These are phyloP conservation scores for Colletotrichum magnum DNA, from an alignment of 2,329 filamentous ascomycete genomes.

Conservation along the genomic window DNA sequence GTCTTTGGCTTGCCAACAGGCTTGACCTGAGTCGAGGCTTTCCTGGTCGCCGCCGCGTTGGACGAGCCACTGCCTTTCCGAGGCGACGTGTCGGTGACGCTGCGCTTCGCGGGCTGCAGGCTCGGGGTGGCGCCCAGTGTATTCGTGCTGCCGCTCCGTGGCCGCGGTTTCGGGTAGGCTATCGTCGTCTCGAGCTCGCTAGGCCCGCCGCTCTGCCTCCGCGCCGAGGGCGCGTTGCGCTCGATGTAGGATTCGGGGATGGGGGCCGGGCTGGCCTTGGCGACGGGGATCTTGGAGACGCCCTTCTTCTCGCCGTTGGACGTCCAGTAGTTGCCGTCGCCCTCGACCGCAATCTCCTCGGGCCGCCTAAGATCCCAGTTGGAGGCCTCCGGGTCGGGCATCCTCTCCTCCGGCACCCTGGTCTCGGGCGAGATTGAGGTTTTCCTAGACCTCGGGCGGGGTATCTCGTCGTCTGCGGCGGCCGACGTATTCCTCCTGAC, in stretches of 20 bases:
- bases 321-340: conserved; percentile 66
- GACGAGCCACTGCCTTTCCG: conserved; percentile 58
- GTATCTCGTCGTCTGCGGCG: conserved; percentile 30
- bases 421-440: conserved; percentile 59
- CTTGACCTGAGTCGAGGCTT: conserved; percentile 61
- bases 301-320: conserved; percentile 68
- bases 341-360: conserved; percentile 80
- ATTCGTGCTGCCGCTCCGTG: conserved; percentile 78
- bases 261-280: conserved; percentile 83
- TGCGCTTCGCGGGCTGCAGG: conserved; percentile 55
- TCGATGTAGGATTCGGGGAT: conserved; percentile 81
- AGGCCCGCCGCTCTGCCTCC: conserved; percentile 70
- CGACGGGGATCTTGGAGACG: conserved; percentile 83
- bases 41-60: conserved; percentile 55
- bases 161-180: conserved; percentile 73
- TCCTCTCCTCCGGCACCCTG: conserved; percentile 54
- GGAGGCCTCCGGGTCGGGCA: conserved; percentile 57
- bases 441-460: conserved; percentile 53
- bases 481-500: conserved; percentile 48
- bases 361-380: conserved; percentile 82
- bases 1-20: conserved; percentile 71
- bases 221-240: conserved; percentile 77
- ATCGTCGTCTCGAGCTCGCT: conserved; percentile 69
- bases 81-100: conserved; percentile 66
- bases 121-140: conserved; percentile 55